Evolutionary conservation across 2,329 filamentous ascomycete genomes (phyloP), one percentile per base, ranked within the genome.

Genomic region (Penicillium sp.): DNA sequence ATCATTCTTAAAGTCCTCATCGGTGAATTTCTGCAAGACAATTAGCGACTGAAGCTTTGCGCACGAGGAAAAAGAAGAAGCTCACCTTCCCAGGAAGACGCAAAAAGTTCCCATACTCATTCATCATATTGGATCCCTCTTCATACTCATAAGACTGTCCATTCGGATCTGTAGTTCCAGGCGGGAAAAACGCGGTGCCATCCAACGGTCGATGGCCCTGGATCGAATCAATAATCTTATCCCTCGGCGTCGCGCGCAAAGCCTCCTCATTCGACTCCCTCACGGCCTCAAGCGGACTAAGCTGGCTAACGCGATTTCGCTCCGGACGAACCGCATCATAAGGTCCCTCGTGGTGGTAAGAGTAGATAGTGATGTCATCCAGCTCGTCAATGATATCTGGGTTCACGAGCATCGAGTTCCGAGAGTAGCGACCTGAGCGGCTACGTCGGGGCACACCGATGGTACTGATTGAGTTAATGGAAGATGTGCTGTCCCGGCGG

Each of bases 341-440:
- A 0, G 93, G 93, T 0, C 93, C 93, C 62, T 89, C 90, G 68
- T 98, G 93, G 73, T 97, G 93, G 74, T 96, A 96, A 2, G 82
- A 76, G 19, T 82, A 82, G 50, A 84, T 83, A n/a, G 83, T 74
- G 3, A 82, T 78, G 52, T 79, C 81, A 70, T 96, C 93, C 1
- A 98, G 84, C 5, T 80, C 79, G 72, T 97, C 93, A 67, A 98
- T 95, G 9, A 82, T 80, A 72, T 98, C 93, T 1, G 90, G 84
- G 46, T 83, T 84, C 26, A 87, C 84, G 16, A 70, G 60, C 26
- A 61, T 60, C 9, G 70, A 71, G 37, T 66, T 52, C 0, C 63
- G 66, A 2, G 63, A 59, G 53, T 59, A 63, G 37, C 57, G 56
- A 9, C 59, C 63, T 14, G 58, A 63, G 31, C 55, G 55, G 24